Percentiles rank a stretch among this genome's conserved stretches.
These are phyloP conservation scores for Inga oerstediana DNA, from an alignment of 306 rosid species.

Conservation along the genomic window DNA sequence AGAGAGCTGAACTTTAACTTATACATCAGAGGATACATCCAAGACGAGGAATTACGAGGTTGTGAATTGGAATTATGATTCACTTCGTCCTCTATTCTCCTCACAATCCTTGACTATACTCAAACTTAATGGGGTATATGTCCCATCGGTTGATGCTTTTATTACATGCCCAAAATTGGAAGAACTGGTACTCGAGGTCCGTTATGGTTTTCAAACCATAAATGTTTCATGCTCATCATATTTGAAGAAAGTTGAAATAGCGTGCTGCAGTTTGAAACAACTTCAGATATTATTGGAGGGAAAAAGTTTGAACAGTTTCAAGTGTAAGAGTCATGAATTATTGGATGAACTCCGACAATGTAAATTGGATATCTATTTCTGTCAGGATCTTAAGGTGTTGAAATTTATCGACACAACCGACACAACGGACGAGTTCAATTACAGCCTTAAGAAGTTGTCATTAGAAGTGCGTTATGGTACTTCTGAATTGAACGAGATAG, in stretches of 20 bases:
- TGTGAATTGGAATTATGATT: too few relatives aligned
- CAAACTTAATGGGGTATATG: neutral
- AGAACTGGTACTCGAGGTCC: neutral
- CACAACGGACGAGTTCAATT: neutral
- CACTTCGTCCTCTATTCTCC: too few relatives aligned
- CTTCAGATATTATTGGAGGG: neutral
- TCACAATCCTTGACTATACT: neutral
- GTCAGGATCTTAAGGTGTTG: neutral
- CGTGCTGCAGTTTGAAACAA: neutral
- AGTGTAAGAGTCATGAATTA: neutral
- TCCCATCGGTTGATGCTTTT: neutral
- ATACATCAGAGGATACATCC: too few relatives aligned
- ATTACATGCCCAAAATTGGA: neutral
- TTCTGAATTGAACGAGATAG: neutral
- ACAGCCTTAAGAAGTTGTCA: neutral
- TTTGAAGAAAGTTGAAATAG: neutral
- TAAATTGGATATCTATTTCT: neutral
- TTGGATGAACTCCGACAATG: neutral
- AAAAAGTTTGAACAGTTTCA: neutral
- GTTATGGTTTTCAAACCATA: neutral
- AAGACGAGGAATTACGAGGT: too few relatives aligned
- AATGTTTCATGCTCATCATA: neutral
- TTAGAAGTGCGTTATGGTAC: neutral
- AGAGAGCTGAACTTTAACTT: too few relatives aligned
- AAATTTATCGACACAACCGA: neutral